Evolutionary conservation across 2,329 filamentous ascomycete genomes (phyloP), one percentile per base, ranked within the genome.

Genomic region (Amauroascus niger): DNA sequence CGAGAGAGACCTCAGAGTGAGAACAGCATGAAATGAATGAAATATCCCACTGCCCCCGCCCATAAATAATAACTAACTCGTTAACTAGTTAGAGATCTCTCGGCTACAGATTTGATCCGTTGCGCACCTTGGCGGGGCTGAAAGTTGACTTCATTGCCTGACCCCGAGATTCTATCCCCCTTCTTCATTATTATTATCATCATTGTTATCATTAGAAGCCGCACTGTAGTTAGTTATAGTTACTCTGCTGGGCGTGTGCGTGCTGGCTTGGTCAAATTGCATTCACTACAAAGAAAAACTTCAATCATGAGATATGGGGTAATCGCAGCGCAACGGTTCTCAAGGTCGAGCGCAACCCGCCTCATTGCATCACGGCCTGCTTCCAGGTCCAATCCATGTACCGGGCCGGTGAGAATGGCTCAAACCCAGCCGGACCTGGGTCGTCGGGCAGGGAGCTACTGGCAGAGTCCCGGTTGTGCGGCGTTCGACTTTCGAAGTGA

Each of bases 401-500:
- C 16, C 13, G 11, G 14, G 3, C 32, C 50, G 20, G 11, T 18
- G 7, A 26, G 22, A 28, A 40, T 52, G 41, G 14, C 40, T 39
- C 20, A 46, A 3, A 28, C 30, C n/a, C 37, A 43, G 26, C 16
- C 8, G 6, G 14, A 30, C 13, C 28, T 14, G 16, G n/a, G 13
- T 26, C 3, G 48, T 20, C 48, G 35, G 6, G 13, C 53, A 18
- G 22, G 37, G 13, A 57, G 48, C 28, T 16, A 49, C 22, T 58
- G 57, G 57, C 37, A 53, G 14, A 35, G 5, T 3, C 52, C 57
- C 1, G 57, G 57, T 6, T 32, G 30, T 18, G 57, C 57, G 1
- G 55, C 54, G 11, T 58, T 56, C 33, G 57, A 58, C 30, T 57
- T 58, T 55, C 51, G 57, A 32, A 58, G 57, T 58, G 41, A 53